Conservation (phyloP, 2,329 filamentous ascomycete species). For the Tolypocladium capitatum region DNA sequence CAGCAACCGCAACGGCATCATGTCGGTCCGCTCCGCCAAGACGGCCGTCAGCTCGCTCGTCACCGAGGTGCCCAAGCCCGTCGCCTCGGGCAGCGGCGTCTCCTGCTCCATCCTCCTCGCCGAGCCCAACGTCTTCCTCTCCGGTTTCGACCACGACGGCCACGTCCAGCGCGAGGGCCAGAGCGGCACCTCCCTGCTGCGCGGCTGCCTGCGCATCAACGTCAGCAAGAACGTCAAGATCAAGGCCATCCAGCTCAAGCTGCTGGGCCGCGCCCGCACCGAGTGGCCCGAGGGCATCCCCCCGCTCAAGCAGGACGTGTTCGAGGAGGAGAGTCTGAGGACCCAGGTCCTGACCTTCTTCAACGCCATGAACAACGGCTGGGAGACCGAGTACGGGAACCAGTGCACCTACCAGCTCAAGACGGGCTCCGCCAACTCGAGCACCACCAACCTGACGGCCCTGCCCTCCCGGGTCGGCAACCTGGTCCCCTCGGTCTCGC, state of each 20-base stretch:
- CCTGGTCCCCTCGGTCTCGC: slow-evolving; percentile 8
- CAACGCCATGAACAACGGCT: slow-evolving; percentile 55
- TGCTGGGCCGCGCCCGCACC: slow-evolving; percentile 73
- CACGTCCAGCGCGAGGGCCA: slow-evolving; percentile 34
- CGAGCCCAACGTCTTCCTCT: slow-evolving; percentile 68
- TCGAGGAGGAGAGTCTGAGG: slow-evolving; percentile 73
- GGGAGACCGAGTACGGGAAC: slow-evolving; percentile 50
- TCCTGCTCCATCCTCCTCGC: slow-evolving; percentile 61
- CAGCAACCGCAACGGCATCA: slow-evolving; percentile 33
- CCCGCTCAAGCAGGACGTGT: slow-evolving; percentile 68
- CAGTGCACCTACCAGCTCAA: slow-evolving; percentile 44
- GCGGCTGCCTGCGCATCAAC: slow-evolving; percentile 69
- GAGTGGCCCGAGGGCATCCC: slow-evolving; percentile 97
- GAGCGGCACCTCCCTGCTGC: slow-evolving; percentile 69
- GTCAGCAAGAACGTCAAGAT: slow-evolving; percentile 86
- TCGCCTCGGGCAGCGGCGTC: slow-evolving; percentile 67
- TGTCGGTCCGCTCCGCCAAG: slow-evolving; percentile 38
- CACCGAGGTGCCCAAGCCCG: slow-evolving; percentile 52
- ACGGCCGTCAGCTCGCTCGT: slow-evolving; percentile 35
- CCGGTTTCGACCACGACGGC: slow-evolving; percentile 63
- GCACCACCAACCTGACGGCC: slow-evolving; percentile 17
- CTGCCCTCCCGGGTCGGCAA: slow-evolving; percentile 7
- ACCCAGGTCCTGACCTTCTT: slow-evolving; percentile 89
- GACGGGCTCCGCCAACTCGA: slow-evolving; percentile 20
- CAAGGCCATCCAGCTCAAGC: slow-evolving; percentile 77